phyloP scores from a whole-genome alignment of 179 eudicot species.

The Beta corolliflora region DNA sequence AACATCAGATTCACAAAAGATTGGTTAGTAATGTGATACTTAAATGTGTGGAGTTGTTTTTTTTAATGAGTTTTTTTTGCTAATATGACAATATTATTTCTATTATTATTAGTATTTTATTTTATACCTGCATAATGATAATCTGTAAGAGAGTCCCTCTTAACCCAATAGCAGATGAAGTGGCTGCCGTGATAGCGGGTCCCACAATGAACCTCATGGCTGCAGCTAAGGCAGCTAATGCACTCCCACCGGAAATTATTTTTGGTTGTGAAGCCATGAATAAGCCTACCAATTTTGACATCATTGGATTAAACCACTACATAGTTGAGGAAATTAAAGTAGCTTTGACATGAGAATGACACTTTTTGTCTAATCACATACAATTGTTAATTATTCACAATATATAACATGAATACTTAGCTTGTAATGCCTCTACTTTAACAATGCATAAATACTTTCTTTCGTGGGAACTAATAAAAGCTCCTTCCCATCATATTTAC shows the following conservation, averaged over 20 bases:
- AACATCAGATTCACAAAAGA: neutral
- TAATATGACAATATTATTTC: neutral
- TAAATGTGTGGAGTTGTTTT: too few relatives aligned
- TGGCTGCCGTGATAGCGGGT: constrained; percentile 47
- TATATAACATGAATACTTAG: too few relatives aligned
- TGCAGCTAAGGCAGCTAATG: constrained; percentile 35
- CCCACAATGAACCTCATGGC: constrained; percentile 43
- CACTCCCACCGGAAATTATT: constrained; percentile 51
- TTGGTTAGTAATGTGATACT: neutral
- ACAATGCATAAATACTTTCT: neutral
- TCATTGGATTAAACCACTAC: too few relatives aligned
- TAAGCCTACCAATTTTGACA: constrained; percentile 35
- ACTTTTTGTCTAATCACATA: too few relatives aligned
- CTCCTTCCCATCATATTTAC: neutral
- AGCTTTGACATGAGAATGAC: too few relatives aligned
- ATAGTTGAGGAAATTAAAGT: too few relatives aligned
- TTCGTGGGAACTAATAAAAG: neutral
- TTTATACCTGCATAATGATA: constrained; percentile 47
- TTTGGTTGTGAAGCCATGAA: constrained; percentile 56
- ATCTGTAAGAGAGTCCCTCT: constrained; percentile 38
- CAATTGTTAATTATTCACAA: too few relatives aligned
- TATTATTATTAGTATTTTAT: too few relatives aligned
- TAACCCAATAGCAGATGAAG: constrained; percentile 42
- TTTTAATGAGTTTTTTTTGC: neutral
- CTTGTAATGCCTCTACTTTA: neutral